Evolutionary conservation across 768 basidiomycete genomes (phyloP).

Genomic region (Suillus americanus): DNA sequence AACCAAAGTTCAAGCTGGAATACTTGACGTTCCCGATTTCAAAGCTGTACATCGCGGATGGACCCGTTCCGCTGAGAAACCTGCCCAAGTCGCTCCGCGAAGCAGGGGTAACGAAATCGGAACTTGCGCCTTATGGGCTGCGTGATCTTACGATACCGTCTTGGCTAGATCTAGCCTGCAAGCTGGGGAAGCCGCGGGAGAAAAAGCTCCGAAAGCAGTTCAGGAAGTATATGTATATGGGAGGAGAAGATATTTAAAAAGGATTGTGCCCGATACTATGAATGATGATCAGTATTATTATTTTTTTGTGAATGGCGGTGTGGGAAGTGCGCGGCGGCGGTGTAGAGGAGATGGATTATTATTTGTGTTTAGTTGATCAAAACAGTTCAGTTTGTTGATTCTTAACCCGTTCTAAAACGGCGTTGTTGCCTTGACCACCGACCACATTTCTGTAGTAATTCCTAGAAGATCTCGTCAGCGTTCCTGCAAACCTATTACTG

Average conservation of each 20-base stretch:
- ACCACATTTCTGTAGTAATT: slow-evolving; percentile 29
- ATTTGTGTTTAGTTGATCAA: not conserved
- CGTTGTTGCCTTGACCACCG: slow-evolving; percentile 56
- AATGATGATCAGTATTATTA: not conserved
- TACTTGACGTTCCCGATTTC: slow-evolving; percentile 64
- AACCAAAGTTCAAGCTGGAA: slow-evolving; percentile 72
- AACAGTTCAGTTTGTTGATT: slow-evolving; percentile 1
- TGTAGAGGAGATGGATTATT: slow-evolving; percentile 1
- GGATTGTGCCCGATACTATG: not conserved
- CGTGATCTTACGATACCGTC: slow-evolving; percentile 74
- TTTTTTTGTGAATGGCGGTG: not conserved
- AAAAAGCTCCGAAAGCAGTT: slow-evolving; percentile 63
- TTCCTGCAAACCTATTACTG: slow-evolving; percentile 16
- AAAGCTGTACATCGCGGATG: slow-evolving; percentile 40
- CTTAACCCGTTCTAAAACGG: slow-evolving; percentile 20
- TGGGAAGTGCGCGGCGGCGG: slow-evolving; percentile 4
- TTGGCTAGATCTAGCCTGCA: slow-evolving; percentile 68
- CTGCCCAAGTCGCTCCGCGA: slow-evolving; percentile 52
- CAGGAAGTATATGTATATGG: slow-evolving; percentile 73
- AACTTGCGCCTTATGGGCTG: slow-evolving; percentile 71
- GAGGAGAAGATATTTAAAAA: slow-evolving; percentile 32
- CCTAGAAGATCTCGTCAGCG: slow-evolving; percentile 33
- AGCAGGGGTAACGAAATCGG: slow-evolving; percentile 41
- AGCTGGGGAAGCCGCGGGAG: slow-evolving; percentile 53
- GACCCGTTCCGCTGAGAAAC: slow-evolving; percentile 55